Base-by-base conservation (phyloP, 768 basidiomycete genomes). In the Termitomyces eurrhizus region DNA sequence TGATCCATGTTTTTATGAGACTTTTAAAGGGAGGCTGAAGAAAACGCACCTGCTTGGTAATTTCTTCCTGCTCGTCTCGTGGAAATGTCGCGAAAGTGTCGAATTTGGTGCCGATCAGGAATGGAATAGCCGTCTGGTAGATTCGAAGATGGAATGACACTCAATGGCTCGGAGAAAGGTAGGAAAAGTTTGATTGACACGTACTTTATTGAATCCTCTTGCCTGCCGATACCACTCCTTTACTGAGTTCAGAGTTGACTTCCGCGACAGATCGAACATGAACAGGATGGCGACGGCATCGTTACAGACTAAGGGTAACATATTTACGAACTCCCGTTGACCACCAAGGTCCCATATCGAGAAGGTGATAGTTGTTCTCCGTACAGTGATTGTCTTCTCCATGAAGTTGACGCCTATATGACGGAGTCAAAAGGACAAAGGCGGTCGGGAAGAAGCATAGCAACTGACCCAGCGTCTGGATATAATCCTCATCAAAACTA, bases 161-260 rank as follows among this genome's bases (percentile, higher is more conserved):
- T 26, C 36, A 4, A 39, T 18, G 11, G 37, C 21, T 46, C 16
- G 13, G 11, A 44, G 26, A 1, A 8, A 26, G 24, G 24, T 9
- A 50, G 16, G 1, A 12, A 12, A 8, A 13, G 9, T 4, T 48
- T 32, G 49, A 2, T 13, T 8, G n/a, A 51, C 46, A 73, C 83
- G 55, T 60, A 95, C 96, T 84, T 98, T 98, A 79, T 98, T 98
- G 78, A 99, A 99, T 24, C 97, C 97, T 68, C 97, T 83, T 56
- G 95, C 95, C 77, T 99, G 97, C 68, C 97, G 84, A 81, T 98
- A 99, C 97, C 97, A 99, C 75, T 99, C 97, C 77, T 98, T 98
- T 68, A 99, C 94, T 59, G 93, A 96, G 76, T 98, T 98, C 64
- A 99, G 76, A 46, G 97, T 99, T 62, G 92, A 93, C 76, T 98